Base-by-base conservation (phyloP, 257 asterid species). In the Solanum chilense region DNA sequence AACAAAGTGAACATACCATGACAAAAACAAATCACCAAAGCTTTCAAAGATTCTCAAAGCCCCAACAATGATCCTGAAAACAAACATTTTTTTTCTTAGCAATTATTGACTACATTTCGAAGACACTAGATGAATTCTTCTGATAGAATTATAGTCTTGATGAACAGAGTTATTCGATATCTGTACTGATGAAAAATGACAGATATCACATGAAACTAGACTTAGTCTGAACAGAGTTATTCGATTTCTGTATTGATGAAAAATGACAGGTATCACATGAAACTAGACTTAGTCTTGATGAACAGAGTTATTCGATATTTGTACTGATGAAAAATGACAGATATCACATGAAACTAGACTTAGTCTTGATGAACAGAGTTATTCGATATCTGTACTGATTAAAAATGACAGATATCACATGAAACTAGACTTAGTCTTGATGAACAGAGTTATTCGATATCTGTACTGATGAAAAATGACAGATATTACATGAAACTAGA, bases 61-160 rank as follows among this genome's bases (percentile, higher is more conserved):
- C 0, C 96, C 99, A 0, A 94, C 95, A 66, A 95, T 90, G 85
- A 96, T 94, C 99, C 99, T 96, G 92, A 1, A 90, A 90, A 69
- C 1, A 7, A 5, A n/a, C 11, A 12, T 37, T 31, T 5, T 5
- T 12, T 12, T 10, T 9, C 44, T 41, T 9, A 9, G 12, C 12
- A 41, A 41, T 41, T 2, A 39, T 39, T 1, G 3, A 8, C 44
- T 8, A 41, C 44, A 41, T 2, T 9, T 41, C 3, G 44, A 41
- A 41, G 3, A 41, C 44, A 41, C 14, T 21, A 60, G 14, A 60
- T 60, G 7, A 9, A 60, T 60, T 62, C 31, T 62, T 62, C 31
- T 23, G 7, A 64, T 12, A 15, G 2, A 64, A n/a, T 11, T 5
- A n/a, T 33, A n/a, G 2, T 10, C 3, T 64, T 5, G 31, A 37